A percentile compares a stretch with the other conserved stretches of the same genome.
Conservation (phyloP, 192 early-diverging fungal species). For the Geranomyces variabilis region DNA sequence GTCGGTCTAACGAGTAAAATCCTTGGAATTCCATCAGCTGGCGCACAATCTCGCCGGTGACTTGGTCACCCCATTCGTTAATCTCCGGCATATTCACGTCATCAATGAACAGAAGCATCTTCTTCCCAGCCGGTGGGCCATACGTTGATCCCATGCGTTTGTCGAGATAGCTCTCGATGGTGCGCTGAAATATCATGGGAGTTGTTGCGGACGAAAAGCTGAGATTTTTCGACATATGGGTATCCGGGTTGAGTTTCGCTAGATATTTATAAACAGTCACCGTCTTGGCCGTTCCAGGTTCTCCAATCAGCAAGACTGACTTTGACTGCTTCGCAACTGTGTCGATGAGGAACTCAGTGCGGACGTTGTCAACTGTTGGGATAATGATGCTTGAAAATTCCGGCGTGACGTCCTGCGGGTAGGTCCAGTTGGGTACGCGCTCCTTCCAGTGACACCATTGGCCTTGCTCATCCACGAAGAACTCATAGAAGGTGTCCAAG, state of each 20-base stretch:
- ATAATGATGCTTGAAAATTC: conserved; percentile 70
- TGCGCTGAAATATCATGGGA: conserved; percentile 67
- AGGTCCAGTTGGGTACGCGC: conserved; percentile 54
- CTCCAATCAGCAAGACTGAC: conserved; percentile 64
- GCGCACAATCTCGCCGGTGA: conserved; percentile 63
- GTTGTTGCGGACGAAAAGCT: conserved; percentile 66
- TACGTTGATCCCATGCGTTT: conserved; percentile 70
- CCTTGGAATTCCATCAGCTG: conserved; percentile 70
- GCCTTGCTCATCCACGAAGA: conserved; percentile 61
- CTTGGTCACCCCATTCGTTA: conserved; percentile 72
- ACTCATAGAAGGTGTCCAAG: conserved; percentile 65
- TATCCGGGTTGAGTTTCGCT: conserved; percentile 64
- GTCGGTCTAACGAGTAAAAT: conserved; percentile 66
- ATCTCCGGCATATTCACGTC: conserved; percentile 73
- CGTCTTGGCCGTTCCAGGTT: conserved; percentile 68
- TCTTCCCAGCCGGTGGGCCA: conserved; percentile 68
- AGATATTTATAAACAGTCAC: conserved; percentile 63
- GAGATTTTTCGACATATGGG: conserved; percentile 61
- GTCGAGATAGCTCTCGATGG: conserved; percentile 67
- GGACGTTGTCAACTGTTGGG: conserved; percentile 67
- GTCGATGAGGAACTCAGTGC: conserved; percentile 65
- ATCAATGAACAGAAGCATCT: conserved; percentile 68
- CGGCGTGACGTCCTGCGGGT: conserved; percentile 60
- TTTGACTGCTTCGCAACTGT: conserved; percentile 59
- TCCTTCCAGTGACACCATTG: conserved; percentile 68